A percentile compares a stretch with the other conserved stretches of the same genome.
Conservation (phyloP, 768 basidiomycete species). For the Mycena alexandri region DNA sequence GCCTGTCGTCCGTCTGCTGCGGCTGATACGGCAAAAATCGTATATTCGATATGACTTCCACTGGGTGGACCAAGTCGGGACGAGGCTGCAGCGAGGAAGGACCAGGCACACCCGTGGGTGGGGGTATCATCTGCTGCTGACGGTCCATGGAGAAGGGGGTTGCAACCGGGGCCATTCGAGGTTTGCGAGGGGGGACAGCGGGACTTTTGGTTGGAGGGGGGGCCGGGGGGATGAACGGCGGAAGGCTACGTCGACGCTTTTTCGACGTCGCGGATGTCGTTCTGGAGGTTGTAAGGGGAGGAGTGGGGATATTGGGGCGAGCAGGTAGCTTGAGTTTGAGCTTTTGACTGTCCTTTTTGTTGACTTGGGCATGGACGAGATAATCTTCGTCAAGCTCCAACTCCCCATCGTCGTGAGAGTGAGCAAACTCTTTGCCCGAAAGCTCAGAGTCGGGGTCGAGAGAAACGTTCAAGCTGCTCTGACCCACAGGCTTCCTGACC, state of each 20-base stretch:
- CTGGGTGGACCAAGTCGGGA: neutral
- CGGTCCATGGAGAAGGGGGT: neutral
- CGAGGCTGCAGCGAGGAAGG: constrained; percentile 14
- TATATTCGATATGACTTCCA: neutral
- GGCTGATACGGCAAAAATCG: constrained; percentile 14
- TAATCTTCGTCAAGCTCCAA: constrained; percentile 49
- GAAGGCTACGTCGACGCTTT: constrained; percentile 39
- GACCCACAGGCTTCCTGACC: constrained; percentile 49
- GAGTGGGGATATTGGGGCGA: constrained; percentile 38
- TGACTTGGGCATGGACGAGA: constrained; percentile 38
- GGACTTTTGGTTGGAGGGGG: constrained; percentile 14
- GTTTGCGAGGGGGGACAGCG: constrained; percentile 7
- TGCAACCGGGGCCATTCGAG: neutral
- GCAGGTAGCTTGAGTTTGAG: constrained; percentile 52
- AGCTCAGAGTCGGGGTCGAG: constrained; percentile 43
- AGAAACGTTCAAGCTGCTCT: constrained; percentile 34
- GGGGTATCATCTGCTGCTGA: neutral
- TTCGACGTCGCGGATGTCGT: constrained; percentile 39
- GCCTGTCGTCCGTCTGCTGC: neutral
- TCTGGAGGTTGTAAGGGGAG: constrained; percentile 43
- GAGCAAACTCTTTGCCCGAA: constrained; percentile 32
- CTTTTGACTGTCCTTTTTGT: constrained; percentile 49
- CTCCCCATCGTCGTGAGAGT: constrained; percentile 39
- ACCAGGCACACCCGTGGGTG: constrained; percentile 16
- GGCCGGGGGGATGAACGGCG: constrained; percentile 5